Base-by-base conservation (phyloP, 1,284 basidiomycete species). In the Thelephora terrestris region DNA sequence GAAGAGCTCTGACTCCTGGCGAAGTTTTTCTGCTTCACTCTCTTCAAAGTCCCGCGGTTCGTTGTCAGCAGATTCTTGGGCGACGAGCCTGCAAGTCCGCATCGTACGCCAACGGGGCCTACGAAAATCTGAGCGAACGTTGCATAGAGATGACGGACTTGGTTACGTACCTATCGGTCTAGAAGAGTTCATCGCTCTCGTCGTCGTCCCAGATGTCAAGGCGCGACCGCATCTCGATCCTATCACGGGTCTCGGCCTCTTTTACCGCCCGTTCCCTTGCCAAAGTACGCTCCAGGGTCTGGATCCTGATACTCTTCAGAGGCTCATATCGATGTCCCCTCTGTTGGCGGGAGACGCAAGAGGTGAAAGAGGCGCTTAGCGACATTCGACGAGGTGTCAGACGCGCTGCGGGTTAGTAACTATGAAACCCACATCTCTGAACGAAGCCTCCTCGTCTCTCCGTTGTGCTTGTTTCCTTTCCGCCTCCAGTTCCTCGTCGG, bases 1-100 rank as follows among this genome's bases (percentile, higher is more conserved):
- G 73, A 93, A 92, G 52, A 81, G 84, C 64, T 93, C 91, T 1
- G 87, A 91, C 64, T 93, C 91, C 24, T 79, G 75, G 39, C 88
- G 81, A 17, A 93, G 70, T 55, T 90, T 87, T 57, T 87, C 87
- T 1, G 78, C 75, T 65, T 94, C 90, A 43, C 85, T 83, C 46
- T 86, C 85, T 64, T 94, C 91, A 50, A 81, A 83, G 35, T 75
- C 66, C 18, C 88, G 78, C 24, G 89, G 89, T 55, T 88, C 82
- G 16, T 80, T 74, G 62, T 95, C 91, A 2, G 85, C 83, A 2
- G 80, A 75, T 55, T 87, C 83, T 62, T 95, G 91, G 2, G 78
- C 70, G 16, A 74, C 66, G 1, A 92, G 73, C 40, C 81, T 70
- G 27, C 84, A 73, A 5, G 75, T 71, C 37, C 91, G 79, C 40